phyloP scores from a whole-genome alignment of 2,329 filamentous ascomycete species.

The Colletotrichum orbiculare region DNA sequence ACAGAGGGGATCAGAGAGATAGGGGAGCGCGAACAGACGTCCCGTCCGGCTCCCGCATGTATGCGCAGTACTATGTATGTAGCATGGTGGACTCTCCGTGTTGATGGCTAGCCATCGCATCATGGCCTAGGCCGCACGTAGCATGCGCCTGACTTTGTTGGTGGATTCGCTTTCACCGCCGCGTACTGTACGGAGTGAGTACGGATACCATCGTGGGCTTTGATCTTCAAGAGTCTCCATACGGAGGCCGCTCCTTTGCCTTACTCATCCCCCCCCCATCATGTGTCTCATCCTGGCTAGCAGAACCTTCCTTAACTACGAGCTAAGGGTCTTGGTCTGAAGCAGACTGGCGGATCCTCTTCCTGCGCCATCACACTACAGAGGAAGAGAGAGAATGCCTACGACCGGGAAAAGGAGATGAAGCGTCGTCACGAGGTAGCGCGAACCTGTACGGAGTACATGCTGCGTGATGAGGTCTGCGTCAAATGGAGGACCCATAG shows the following conservation, averaged over 20 bases:
- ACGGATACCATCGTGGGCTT: constrained; percentile 15
- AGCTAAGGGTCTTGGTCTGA: constrained; percentile 19
- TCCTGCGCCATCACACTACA: neutral
- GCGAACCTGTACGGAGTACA: neutral
- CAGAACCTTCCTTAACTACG: constrained; percentile 1
- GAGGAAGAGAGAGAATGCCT: neutral
- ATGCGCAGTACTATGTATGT: neutral
- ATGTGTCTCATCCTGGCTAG: constrained; percentile 21
- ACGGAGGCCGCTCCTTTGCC: constrained; percentile 2
- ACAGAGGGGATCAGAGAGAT: constrained; percentile 2
- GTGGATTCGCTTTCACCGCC: constrained; percentile 31
- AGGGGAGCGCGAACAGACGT: neutral
- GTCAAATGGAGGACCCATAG: constrained; percentile 1
- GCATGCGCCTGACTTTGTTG: neutral
- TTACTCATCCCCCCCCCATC: constrained; percentile 10
- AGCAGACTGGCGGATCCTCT: constrained; percentile 13
- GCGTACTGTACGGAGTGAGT: neutral
- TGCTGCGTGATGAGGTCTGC: constrained; percentile 12
- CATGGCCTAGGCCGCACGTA: too few relatives aligned
- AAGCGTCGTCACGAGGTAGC: too few relatives aligned
- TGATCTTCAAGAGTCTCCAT: constrained; percentile 15
- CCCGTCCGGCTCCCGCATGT: constrained; percentile 16
- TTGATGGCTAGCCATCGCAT: too few relatives aligned
- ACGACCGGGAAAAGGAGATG: too few relatives aligned
- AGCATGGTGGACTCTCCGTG: too few relatives aligned